Evolutionary conservation across 2,329 filamentous ascomycete species (phyloP), one percentile per base, ranked within the genome.

Genomic region (Epichloe uncinata): DNA sequence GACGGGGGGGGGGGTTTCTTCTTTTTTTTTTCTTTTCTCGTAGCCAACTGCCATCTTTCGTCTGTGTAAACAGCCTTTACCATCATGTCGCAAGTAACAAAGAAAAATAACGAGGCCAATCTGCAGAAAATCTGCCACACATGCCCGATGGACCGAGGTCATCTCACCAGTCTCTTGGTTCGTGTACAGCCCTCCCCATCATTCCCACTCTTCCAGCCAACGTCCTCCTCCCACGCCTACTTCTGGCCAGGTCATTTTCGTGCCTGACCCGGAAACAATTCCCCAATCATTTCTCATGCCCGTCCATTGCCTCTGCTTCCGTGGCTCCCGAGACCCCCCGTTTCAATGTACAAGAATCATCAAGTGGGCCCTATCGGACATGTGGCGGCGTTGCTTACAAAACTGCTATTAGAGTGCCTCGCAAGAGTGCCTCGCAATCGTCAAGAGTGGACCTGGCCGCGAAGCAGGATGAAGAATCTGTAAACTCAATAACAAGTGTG

Each of bases 331-430:
- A n/a, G 18, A n/a, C 34, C 5, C n/a, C 37, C 11, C 6, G 33
- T n/a, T 30, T 38, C 38, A 50, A 52, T 47, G 26, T 48, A 45
- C 51, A 50, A 50, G 26, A 49, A 22, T 43, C 13, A 40, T 45
- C 38, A 48, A 42, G 34, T 50, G 48, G 44, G 34, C 26, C 44
- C 34, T 48, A 8, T 40, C 30, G 35, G 47, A 34, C 48, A 45
- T 37, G 30, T 35, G 7, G 15, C 18, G 30, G 26, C 26, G 5
- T 34, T 13, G 41, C 13, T 42, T n/a, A n/a, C 30, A 35, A 9
- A 30, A 11, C 16, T 41, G 8, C 26, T 36, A 20, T 18, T 7
- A 15, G n/a, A 42, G 40, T 18, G 18, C 40, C 18, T 18, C 11
- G 13, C 18, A 42, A 20, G n/a, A 42, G 40, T 18, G 18, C 40